Base-by-base conservation (phyloP, 495 filamentous ascomycete genomes). In the Penicillium simplicissimum region DNA sequence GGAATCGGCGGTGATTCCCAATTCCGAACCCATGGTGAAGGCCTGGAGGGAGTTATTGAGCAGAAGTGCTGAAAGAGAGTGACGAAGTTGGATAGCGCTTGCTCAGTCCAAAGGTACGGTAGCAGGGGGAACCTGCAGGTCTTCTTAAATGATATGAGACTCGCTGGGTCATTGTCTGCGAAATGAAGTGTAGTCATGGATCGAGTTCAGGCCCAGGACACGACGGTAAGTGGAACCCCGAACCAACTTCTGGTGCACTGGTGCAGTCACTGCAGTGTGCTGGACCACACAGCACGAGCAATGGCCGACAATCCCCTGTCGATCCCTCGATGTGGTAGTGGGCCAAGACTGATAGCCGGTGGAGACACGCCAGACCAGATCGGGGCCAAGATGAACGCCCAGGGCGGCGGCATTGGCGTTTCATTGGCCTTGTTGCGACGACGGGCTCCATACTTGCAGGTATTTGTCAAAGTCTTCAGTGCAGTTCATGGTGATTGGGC, bases 11-110 rank as follows among this genome's bases (percentile, higher is more conserved):
- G 63, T 67, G 51, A 73, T 55, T 45, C 72, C 74, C 31, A 71
- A 68, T 65, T 77, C 75, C 13, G 73, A 77, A 14, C 73, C 75
- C 75, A 77, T 77, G 64, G 52, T 60, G 65, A 58, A 19, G 42
- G 33, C 17, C 25, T 38, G 17, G 31, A 33, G 37, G 49, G 56
- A 42, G 15, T 28, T 42, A 34, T 4, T 2, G 17, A 21, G 43
- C 58, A 38, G 55, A 60, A 64, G 55, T 55, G 58, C 59, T 66
- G 23, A 74, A 74, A 52, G 72, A 73, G 57, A 59, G 70, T 74
- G 57, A 52, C 62, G 53, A 62, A 70, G 71, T 73, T 75, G 67
- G 71, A 55, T 63, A 71, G 66, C 66, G 51, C 31, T 60, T 48
- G 37, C 13, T 31, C n/a, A 23, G 23, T 52, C 25, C 49, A 52